Evolutionary conservation across 225 moss, liverwort and hornwort species (phyloP).

Genomic region (Marchantia paleacea): DNA sequence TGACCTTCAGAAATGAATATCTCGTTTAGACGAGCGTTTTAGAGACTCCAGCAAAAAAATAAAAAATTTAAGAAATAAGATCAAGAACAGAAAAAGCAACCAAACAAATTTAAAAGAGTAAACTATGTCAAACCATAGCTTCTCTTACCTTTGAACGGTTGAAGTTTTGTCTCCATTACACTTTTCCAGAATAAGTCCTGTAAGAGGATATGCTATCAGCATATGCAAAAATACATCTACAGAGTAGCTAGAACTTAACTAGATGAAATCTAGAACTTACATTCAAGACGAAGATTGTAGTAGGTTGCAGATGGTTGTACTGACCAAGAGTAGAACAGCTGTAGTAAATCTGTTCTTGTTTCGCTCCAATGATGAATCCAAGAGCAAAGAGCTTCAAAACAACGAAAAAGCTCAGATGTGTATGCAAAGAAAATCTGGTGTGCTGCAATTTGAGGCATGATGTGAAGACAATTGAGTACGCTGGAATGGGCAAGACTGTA

Average conservation of each 20-base stretch:
- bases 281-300: too few species aligned
- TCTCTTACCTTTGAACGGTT: conserved; percentile 31
- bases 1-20: too few species aligned
- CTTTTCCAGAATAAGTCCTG: conserved; percentile 37
- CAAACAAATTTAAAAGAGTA: background rate
- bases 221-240: background rate
- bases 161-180: conserved; percentile 28
- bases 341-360: conserved; percentile 24
- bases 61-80: too few species aligned
- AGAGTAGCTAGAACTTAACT: too few species aligned
- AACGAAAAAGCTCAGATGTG: background rate
- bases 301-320: background rate
- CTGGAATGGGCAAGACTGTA: background rate
- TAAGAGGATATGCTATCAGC: background rate
- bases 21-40: too few species aligned
- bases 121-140: background rate
- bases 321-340: conserved; percentile 37
- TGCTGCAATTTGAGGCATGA: too few species aligned
- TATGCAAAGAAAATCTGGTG: background rate
- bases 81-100: too few species aligned
- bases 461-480: background rate
- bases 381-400: conserved; percentile 33
- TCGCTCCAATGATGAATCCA: conserved; percentile 30
- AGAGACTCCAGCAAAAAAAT: background rate
- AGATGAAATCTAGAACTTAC: too few species aligned